Evolutionary conservation across 1,139 yeast genomes (phyloP).

Genomic region (Pichia sp.): DNA sequence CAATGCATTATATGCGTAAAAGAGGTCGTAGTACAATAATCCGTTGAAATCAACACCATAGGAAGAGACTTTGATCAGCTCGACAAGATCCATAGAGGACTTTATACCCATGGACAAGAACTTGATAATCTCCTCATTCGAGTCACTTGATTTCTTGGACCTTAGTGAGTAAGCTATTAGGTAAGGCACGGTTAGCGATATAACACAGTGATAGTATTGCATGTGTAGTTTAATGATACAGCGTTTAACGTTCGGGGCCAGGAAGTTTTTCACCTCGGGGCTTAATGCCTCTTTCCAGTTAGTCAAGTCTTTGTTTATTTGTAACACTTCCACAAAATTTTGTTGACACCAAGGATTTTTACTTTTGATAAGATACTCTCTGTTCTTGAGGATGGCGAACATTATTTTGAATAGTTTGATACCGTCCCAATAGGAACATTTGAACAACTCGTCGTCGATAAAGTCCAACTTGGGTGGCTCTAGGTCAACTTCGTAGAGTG

Average conservation of each 20-base stretch:
- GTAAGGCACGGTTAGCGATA: conserved; percentile 34
- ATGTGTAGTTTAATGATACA: conserved; percentile 33
- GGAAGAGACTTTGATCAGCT: conserved; percentile 25
- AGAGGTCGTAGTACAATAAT: conserved; percentile 33
- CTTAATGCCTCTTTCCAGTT: conserved; percentile 25
- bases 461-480: conserved; percentile 24
- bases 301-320: conserved; percentile 27
- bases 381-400: conserved; percentile 30
- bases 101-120: conserved; percentile 32
- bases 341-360: conserved; percentile 31
- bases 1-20: conserved; percentile 34
- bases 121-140: conserved; percentile 28
- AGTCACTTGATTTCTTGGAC: conserved; percentile 26
- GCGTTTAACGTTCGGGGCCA: conserved; percentile 22
- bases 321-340: conserved; percentile 32
- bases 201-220: conserved; percentile 32
- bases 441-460: conserved; percentile 25
- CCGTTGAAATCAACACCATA: conserved; percentile 31
- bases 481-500: conserved; percentile 31
- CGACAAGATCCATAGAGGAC: conserved; percentile 31
- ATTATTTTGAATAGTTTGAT: conserved; percentile 31
- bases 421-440: conserved; percentile 26
- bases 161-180: conserved; percentile 29
- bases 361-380: conserved; percentile 27
- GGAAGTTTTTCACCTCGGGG: conserved; percentile 16